Evolutionary conservation across 1,139 yeast genomes (phyloP), one percentile per base, ranked within the genome.

Genomic region (Pichia cactophila): DNA sequence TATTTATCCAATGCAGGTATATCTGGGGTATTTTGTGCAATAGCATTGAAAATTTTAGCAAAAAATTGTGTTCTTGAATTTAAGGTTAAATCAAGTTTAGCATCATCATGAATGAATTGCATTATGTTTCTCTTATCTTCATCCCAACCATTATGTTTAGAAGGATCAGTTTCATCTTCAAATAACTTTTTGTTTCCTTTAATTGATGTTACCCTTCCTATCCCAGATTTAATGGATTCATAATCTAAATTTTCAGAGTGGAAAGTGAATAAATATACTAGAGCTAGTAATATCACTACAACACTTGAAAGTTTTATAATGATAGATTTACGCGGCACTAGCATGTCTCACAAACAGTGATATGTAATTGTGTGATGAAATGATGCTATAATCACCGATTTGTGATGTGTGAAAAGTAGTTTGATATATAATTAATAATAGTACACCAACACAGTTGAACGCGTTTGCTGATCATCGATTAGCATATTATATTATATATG

Each of bases 11-110:
- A 52, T 11, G 58, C 61, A 0, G 44, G 49, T 3, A 62, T 58
- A 1, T 52, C 37, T 2, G 72, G 72, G 36, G 58, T 60, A 20
- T 55, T 61, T 4, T 49, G 52, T 5, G 51, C 39, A n/a, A 68
- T 48, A 9, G 61, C 44, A 1, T 61, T 50, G 41, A 67, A 60
- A 4, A 68, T 59, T 4, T 51, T 49, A 20, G 49, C 42, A 36
- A 55, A 60, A 31, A 47, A 45, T 4, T 41, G 29, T 8, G 33
- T 35, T 31, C 53, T 46, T 41, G 36, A 20, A 16, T 20, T 14
- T 17, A 43, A 33, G 5, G 17, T n/a, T 11, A 48, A 38, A 28
- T 50, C 53, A 10, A 29, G 26, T 9, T 14, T n/a, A 10, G 49
- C 17, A 26, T 50, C 45, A 3, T 47, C 42, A 37, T 56, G 54